Percentiles rank a stretch among this genome's conserved stretches.
phyloP scores from a whole-genome alignment of 495 filamentous ascomycete genomes.

The Lasiosphaeria hispida region DNA sequence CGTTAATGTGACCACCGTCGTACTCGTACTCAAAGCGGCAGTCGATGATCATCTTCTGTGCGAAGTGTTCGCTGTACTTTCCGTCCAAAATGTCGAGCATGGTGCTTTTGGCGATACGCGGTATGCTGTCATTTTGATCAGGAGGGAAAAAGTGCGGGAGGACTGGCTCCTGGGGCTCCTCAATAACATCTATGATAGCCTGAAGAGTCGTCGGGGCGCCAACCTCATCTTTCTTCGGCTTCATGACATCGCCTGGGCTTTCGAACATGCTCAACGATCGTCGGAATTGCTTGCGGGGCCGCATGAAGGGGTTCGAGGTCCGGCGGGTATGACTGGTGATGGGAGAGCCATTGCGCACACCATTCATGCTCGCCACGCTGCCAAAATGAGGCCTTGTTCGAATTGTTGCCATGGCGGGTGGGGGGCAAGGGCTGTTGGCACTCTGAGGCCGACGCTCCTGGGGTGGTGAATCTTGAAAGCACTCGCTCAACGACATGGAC shows the following conservation, averaged over 20 bases:
- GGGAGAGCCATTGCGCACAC: slow-evolving; percentile 68
- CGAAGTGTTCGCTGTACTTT: slow-evolving; percentile 69
- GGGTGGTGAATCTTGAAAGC: slow-evolving; percentile 75
- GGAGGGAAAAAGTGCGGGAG: slow-evolving; percentile 84
- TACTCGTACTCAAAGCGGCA: slow-evolving; percentile 99
- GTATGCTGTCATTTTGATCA: slow-evolving; percentile 77
- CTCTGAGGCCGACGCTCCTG: slow-evolving; percentile 61
- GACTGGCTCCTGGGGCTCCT: slow-evolving; percentile 60
- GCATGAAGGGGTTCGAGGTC: slow-evolving; percentile 64
- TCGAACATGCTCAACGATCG: slow-evolving; percentile 98
- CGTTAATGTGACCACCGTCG: slow-evolving; percentile 90
- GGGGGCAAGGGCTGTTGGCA: slow-evolving; percentile 52
- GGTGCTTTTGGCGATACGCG: slow-evolving; percentile 77
- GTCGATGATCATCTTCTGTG: slow-evolving; percentile 81
- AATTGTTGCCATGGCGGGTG: slow-evolving; percentile 44
- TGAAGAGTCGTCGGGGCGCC: slow-evolving; percentile 52
- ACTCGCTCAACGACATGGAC: slow-evolving; percentile 69
- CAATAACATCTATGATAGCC: slow-evolving; percentile 69
- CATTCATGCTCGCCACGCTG: slow-evolving; percentile 40
- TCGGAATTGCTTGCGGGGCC: slow-evolving; percentile 83
- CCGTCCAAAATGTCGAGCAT: slow-evolving; percentile 85
- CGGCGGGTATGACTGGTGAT: slow-evolving; percentile 66
- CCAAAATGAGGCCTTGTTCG: slow-evolving; percentile 62
- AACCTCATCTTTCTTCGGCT: slow-evolving; percentile 58
- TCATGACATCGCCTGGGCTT: slow-evolving; percentile 80